phyloP scores from a whole-genome alignment of 305 asterid genomes.

The Ajuga reptans region DNA sequence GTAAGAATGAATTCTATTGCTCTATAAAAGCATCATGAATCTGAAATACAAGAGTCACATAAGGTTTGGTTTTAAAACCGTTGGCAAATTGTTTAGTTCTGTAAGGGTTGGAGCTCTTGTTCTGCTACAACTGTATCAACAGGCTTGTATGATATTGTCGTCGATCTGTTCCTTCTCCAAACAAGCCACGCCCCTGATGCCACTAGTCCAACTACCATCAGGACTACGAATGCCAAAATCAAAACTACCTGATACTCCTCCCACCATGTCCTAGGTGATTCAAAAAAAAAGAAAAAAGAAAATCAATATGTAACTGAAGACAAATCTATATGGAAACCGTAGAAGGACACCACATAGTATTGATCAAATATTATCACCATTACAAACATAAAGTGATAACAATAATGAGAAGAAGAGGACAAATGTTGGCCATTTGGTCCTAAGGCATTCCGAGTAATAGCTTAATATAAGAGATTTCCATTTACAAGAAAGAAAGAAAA shows the following conservation, averaged over 20 bases:
- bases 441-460: background rate
- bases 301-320: background rate
- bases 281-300: background rate
- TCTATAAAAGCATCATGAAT: conserved; percentile 21
- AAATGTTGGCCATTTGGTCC: background rate
- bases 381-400: background rate
- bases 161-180: conserved; percentile 39
- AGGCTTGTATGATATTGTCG: conserved; percentile 51
- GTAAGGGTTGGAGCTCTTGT: conserved; percentile 86
- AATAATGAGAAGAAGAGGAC: background rate
- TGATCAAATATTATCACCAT: background rate
- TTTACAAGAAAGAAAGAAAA: background rate
- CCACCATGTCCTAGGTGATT: conserved; percentile 47
- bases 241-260: conserved; percentile 37
- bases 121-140: conserved; percentile 60
- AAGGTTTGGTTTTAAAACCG: conserved; percentile 10
- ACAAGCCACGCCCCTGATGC: conserved; percentile 55
- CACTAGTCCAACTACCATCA: conserved; percentile 39
- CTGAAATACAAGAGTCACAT: conserved; percentile 9
- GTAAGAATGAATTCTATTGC: conserved; percentile 16
- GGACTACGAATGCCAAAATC: conserved; percentile 27
- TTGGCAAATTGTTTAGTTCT: conserved; percentile 19
- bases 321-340: background rate
- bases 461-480: background rate
- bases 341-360: background rate